Conservation (phyloP, 2,329 filamentous ascomycete genomes). For the Hypoxylon sp. region DNA sequence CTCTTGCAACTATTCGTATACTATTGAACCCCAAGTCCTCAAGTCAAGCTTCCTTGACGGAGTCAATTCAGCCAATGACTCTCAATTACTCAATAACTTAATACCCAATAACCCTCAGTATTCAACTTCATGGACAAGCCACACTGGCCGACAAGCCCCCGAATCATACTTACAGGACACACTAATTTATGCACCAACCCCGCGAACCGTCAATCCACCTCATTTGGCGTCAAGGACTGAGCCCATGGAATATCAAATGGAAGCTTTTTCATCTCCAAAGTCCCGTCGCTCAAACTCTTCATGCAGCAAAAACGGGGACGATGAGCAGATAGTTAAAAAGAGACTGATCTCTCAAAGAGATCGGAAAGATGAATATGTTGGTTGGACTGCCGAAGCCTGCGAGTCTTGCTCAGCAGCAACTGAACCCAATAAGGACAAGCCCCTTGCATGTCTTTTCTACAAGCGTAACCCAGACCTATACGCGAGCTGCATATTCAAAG, state of each 20-base stretch:
- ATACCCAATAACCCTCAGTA: neutral
- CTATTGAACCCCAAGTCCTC: conserved; percentile 13
- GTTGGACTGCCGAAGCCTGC: conserved; percentile 12
- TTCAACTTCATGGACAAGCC: neutral
- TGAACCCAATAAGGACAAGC: neutral
- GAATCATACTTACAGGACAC: neutral
- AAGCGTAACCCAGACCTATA: conserved; percentile 28
- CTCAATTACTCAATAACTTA: neutral
- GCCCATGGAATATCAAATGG: neutral
- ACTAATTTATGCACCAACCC: neutral
- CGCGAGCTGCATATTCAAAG: conserved; percentile 23
- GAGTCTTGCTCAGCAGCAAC: conserved; percentile 5
- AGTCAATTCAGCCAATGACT: neutral
- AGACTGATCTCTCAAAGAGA: conserved; percentile 6
- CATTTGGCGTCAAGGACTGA: neutral
- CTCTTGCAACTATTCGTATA: neutral
- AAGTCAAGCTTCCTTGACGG: neutral
- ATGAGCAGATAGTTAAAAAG: neutral
- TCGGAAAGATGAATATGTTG: neutral
- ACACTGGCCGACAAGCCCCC: neutral
- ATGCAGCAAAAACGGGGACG: neutral
- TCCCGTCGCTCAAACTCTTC: neutral
- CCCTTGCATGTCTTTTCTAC: conserved; percentile 37
- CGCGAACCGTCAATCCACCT: neutral
- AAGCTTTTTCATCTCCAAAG: neutral